Base-by-base conservation (phyloP, 495 filamentous ascomycete species). In the Parachaetomium inaequale region DNA sequence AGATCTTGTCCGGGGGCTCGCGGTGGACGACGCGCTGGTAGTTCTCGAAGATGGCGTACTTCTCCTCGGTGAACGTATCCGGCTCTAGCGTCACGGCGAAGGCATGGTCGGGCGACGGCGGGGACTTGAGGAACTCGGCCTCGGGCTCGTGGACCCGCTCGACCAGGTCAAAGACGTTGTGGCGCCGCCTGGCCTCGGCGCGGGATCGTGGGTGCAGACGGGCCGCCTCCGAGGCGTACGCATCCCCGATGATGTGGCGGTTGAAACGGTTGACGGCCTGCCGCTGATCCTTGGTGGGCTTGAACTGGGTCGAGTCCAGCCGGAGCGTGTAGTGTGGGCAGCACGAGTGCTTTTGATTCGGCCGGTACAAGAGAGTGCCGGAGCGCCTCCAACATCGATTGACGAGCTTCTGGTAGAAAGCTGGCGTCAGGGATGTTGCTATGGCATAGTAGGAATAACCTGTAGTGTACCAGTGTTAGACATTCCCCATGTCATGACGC, bases 321-420 rank as follows among this genome's bases (percentile, higher is more conserved):
- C 94, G 87, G 64, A 98, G 86, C 1, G 92, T 95, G 73, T 98
- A 96, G 64, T 96, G 91, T n/a, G 92, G 91, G 71, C 94, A 98
- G 70, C 94, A 98, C 59, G 91, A 90, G 58, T 85, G 76, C 49
- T 76, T 82, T 67, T 87, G 84, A 74, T 98, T 91, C 58, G 91
- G 94, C 66, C 94, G 91, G 79, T 98, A 98, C 65, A 96, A 83
- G n/a, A 93, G 78, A n/a, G 79, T 84, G 10, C 75, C 82, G 55
- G 85, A 97, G 76, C 94, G 83, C 75, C 94, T 85, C 93, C 93
- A 98, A 64, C 92, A 93, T 59, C 90, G 85, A 76, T 96, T 85
- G 58, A 97, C 77, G 14, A 98, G 82, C 55, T 75, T 74, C 70
- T 96, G 90, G 74, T 98, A 98, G 72, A 90, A 84, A 10, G 75